Percentiles rank a stretch among this genome's conserved stretches.
phyloP scores from a whole-genome alignment of 108 stramenopile genomes.

The Skeletonema potamos region DNA sequence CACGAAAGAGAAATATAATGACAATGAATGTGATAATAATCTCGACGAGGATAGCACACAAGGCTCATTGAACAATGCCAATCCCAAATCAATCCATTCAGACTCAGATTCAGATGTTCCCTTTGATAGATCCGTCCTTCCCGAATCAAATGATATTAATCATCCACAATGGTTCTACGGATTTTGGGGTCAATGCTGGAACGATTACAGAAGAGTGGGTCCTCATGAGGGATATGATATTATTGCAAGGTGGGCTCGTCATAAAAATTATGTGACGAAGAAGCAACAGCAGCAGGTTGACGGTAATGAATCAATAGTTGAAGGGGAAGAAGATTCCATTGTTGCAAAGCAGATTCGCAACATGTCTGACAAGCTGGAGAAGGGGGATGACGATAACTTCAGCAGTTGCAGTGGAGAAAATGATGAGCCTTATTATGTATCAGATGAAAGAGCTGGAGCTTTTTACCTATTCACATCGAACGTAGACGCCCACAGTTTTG shows the following conservation, averaged over 20 bases:
- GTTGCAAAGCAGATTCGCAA: conserved; percentile 19
- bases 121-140: neutral
- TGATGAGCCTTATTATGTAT: conserved; percentile 36
- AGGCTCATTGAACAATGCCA: neutral
- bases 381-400: neutral
- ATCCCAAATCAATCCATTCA: neutral
- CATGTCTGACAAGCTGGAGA: conserved; percentile 11
- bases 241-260: conserved; percentile 43
- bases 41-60: neutral
- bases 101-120: neutral
- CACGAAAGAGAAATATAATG: neutral
- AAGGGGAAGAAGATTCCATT: neutral
- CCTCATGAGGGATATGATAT: conserved; percentile 61
- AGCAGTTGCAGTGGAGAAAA: neutral
- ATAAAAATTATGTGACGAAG: conserved; percentile 8
- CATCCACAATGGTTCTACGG: conserved; percentile 45
- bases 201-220: conserved; percentile 36
- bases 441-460: conserved; percentile 39
- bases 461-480: conserved; percentile 54
- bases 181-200: conserved; percentile 51
- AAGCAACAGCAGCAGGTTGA: neutral
- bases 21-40: neutral
- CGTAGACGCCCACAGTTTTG: conserved; percentile 49
- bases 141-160: neutral
- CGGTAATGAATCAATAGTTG: neutral